Conservation (phyloP, 1,284 basidiomycete species). For the Ustilago cynodontis region DNA sequence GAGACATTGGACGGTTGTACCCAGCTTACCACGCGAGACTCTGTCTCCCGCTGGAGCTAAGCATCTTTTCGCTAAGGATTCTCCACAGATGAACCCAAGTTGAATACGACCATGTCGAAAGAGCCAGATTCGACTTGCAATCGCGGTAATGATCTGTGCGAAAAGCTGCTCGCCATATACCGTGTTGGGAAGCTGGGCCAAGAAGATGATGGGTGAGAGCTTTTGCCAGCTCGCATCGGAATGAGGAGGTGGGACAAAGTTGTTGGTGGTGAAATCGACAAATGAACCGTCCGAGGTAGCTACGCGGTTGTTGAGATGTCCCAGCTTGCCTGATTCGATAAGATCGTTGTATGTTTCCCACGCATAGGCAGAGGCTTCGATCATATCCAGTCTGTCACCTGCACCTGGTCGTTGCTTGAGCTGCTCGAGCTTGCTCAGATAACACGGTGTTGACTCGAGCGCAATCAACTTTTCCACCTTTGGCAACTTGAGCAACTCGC, state of each 20-base stretch:
- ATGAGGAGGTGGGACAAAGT: conserved; percentile 17
- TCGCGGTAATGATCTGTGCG: conserved; percentile 62
- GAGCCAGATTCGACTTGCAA: conserved; percentile 61
- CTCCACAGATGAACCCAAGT: conserved; percentile 62
- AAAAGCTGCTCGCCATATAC: conserved; percentile 68
- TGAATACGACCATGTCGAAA: conserved; percentile 61
- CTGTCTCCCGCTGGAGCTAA: conserved; percentile 49
- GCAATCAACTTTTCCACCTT: conserved; percentile 67
- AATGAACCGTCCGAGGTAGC: conserved; percentile 16
- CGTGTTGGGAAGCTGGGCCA: conserved; percentile 66
- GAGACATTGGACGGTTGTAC: conserved; percentile 54
- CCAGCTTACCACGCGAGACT: conserved; percentile 53
- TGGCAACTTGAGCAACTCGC: conserved; percentile 53
- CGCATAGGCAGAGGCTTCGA: conserved; percentile 41
- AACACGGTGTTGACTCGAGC: conserved; percentile 53
- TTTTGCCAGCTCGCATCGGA: conserved; percentile 46
- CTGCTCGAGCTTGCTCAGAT: conserved; percentile 35
- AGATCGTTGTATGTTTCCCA: conserved; percentile 60
- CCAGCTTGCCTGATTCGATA: conserved; percentile 46
- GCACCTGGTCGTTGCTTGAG: conserved; percentile 29
- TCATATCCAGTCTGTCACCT: conserved; percentile 40
- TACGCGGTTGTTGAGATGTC: conserved; percentile 49
- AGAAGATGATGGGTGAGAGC: conserved; percentile 57
- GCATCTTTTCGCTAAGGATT: conserved; percentile 57
- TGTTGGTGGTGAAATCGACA: conserved; percentile 35